Base-by-base conservation (phyloP, 179 eudicot genomes). In the Beta lomatogona region DNA sequence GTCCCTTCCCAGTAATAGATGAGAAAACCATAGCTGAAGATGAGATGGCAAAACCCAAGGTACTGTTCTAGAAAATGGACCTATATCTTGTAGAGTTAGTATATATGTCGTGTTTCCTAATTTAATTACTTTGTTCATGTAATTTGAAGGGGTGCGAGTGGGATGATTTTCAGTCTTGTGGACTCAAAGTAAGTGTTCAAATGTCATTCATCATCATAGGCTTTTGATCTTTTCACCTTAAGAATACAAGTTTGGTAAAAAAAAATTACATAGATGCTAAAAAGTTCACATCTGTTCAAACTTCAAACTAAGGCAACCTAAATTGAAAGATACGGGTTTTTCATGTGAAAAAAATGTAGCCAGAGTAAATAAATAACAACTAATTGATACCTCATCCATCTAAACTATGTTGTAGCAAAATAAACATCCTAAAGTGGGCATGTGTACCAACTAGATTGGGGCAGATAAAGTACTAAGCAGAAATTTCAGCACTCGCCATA, bases 1-100 rank as follows among this genome's bases (percentile, higher is more conserved):
- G 81, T 54, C 68, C 81, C 5, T 82, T 87, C 80, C 90, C 92
- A 75, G 75, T 81, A 19, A 86, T 86, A 76, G 91, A 88, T 71
- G 94, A 86, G 83, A 93, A 89, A 81, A 86, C 88, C 41, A 88
- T 87, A 70, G 78, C 83, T 45, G 93, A 92, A 86, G 93, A 91
- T 79, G 90, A 90, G 59, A 63, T 67, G n/a, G 78, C 70, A 65
- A 36, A 83, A 57, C 50, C 66, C 21, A 88, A 87, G 89, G 91
- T 87, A 61, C 72, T 16, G 48, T 73, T 52, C 19, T 75, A n/a
- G 48, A 15, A 59, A 10, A n/a, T 52, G n/a, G 14, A 19, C 4
- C 59, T 70, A 57, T 72, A 28, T 52, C 46, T 72, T 19, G 54
- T 71, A 70, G 22, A 5, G n/a, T 9, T 45, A 19, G 11, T 46